A percentile compares a stretch with the other conserved stretches of the same genome.
These are phyloP conservation scores for Austroboletus novae-zelandiae DNA, from an alignment of 1,284 basidiomycete genomes.

Conservation along the genomic window DNA sequence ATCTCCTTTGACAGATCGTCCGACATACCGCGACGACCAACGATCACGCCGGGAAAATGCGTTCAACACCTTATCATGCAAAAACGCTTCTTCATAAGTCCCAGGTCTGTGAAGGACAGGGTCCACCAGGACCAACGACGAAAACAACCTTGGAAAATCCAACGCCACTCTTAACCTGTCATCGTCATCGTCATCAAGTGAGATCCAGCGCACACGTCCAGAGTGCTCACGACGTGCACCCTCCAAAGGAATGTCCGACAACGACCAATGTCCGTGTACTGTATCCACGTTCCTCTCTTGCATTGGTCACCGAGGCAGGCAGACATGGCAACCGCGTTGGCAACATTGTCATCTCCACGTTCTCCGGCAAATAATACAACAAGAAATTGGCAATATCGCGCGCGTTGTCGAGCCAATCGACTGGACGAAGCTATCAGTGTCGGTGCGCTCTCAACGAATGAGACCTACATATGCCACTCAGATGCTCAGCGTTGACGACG, in stretches of 20 bases:
- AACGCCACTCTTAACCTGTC: slow-evolving; percentile 58
- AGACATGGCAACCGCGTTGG: slow-evolving; percentile 52
- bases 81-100: slow-evolving; percentile 5
- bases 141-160: slow-evolving; percentile 66
- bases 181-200: not conserved
- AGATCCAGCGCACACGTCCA: not conserved
- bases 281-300: slow-evolving; percentile 46
- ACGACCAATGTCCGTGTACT: slow-evolving; percentile 51
- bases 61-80: slow-evolving; percentile 34
- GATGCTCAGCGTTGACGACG: slow-evolving; percentile 55
- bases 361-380: slow-evolving; percentile 54
- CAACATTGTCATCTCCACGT: slow-evolving; percentile 33
- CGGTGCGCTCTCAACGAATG: not conserved
- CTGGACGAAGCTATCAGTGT: slow-evolving; percentile 33
- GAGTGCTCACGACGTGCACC: slow-evolving; percentile 59
- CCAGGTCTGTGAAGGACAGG: slow-evolving; percentile 57
- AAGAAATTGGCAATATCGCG: slow-evolving; percentile 77
- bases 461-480: slow-evolving; percentile 54
- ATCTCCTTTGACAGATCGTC: too few relatives aligned
- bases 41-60: slow-evolving; percentile 62
- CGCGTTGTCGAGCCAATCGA: slow-evolving; percentile 67
- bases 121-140: slow-evolving; percentile 75
- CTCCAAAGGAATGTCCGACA: slow-evolving; percentile 83
- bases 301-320: slow-evolving; percentile 37
- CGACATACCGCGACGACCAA: slow-evolving; percentile 60